Conservation (phyloP, 768 basidiomycete genomes). For the Mycena olivaceomarginata region DNA sequence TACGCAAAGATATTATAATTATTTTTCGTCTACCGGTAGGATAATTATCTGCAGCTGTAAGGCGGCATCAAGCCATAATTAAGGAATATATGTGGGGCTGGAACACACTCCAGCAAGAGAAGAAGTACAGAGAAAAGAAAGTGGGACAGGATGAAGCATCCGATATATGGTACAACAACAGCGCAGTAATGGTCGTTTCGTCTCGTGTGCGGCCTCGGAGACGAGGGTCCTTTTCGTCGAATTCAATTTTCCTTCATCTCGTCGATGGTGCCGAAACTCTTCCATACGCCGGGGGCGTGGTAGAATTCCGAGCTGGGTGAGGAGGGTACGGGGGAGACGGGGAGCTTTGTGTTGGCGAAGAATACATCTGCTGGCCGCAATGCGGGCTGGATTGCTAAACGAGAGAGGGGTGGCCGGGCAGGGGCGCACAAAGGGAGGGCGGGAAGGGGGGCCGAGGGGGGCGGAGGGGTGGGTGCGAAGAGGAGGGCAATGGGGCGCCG, state of each 20-base stretch:
- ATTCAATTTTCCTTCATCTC: constrained; percentile 43
- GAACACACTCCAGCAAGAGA: too few species aligned
- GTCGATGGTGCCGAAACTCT: constrained; percentile 38
- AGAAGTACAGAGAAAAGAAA: too few species aligned
- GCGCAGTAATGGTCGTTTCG: too few species aligned
- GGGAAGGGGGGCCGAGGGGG: constrained; percentile 35
- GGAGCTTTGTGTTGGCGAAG: not conserved
- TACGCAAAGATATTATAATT: too few species aligned
- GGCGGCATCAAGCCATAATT: too few species aligned
- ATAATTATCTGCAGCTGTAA: too few species aligned
- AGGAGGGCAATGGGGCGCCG: constrained; percentile 38
- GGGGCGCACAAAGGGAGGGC: constrained; percentile 38
- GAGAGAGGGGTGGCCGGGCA: constrained; percentile 42
- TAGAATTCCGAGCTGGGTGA: constrained; percentile 38
- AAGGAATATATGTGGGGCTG: too few species aligned
- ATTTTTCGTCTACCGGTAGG: too few species aligned
- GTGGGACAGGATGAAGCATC: too few species aligned
- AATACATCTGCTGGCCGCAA: constrained; percentile 40
- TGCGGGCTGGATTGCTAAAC: constrained; percentile 39
- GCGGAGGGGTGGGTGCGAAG: constrained; percentile 39
- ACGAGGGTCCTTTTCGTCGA: not conserved
- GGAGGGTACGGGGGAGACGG: constrained; percentile 41
- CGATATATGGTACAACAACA: too few species aligned
- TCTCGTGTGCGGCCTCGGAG: too few species aligned
- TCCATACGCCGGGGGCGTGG: constrained; percentile 38